Evolutionary conservation across 495 filamentous ascomycete species (phyloP).

Genomic region (Saxispiralis lemnorum): DNA sequence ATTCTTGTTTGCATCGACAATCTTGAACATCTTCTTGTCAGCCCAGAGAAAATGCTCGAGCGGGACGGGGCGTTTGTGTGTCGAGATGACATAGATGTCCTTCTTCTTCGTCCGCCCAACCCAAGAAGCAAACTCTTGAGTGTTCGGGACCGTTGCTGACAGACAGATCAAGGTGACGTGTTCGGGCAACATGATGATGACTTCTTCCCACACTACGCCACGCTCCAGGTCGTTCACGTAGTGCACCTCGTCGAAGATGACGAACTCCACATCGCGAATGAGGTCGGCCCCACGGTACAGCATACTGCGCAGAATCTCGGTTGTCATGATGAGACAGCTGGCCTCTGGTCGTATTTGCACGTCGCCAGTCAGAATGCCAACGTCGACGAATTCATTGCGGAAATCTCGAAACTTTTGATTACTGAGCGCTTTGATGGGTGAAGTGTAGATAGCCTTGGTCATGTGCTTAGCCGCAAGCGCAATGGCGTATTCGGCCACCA

Average conservation of each 20-base stretch:
- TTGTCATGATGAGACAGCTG: conserved; percentile 98
- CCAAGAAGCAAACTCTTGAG: conserved; percentile 94
- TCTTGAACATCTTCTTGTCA: conserved; percentile 77
- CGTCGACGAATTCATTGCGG: conserved; percentile 71
- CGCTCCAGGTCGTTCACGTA: conserved; percentile 97
- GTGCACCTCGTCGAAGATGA: conserved; percentile 97
- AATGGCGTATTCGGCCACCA: conserved; percentile 95
- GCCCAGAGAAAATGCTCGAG: conserved; percentile 95
- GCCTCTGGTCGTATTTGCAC: conserved; percentile 97
- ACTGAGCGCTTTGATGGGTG: conserved; percentile 93
- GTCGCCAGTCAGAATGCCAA: conserved; percentile 91
- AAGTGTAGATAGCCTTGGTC: conserved; percentile 98
- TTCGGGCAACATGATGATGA: conserved; percentile 97
- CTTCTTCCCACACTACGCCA: conserved; percentile 97
- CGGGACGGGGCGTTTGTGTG: conserved; percentile 83
- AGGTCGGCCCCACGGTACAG: conserved; percentile 90
- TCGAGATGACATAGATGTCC: conserved; percentile 97
- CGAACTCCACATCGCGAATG: conserved; percentile 93
- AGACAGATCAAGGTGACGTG: conserved; percentile 90
- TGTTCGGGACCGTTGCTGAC: conserved; percentile 93
- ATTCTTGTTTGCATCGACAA: conserved; percentile 78
- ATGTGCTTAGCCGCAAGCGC: conserved; percentile 89
- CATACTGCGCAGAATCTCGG: conserved; percentile 95
- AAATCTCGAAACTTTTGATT: conserved; percentile 99
- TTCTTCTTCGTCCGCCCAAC: conserved; percentile 96